These are phyloP conservation scores for Jimgerdemannia lactiflua DNA, from an alignment of 192 early-diverging fungal species.

Conservation along the genomic window DNA sequence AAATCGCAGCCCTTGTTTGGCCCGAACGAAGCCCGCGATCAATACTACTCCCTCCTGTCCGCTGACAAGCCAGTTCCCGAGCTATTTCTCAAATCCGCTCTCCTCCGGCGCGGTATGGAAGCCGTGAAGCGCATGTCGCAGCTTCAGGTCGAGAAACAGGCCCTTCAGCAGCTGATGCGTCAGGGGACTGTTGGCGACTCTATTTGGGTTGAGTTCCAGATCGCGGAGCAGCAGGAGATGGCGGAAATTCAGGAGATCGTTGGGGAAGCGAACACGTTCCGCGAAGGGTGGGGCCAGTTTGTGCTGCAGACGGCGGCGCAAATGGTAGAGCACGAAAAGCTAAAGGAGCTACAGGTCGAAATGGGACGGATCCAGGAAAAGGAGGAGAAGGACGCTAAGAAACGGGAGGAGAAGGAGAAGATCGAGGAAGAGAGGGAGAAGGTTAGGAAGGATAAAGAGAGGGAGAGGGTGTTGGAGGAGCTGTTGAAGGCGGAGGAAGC, in stretches of 20 bases:
- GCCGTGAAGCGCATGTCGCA: slow-evolving; percentile 71
- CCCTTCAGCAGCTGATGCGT: slow-evolving; percentile 70
- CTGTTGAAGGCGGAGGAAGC: slow-evolving; percentile 35
- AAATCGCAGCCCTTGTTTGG: slow-evolving; percentile 71
- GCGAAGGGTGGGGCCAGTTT: slow-evolving; percentile 76
- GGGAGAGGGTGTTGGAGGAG: slow-evolving; percentile 41
- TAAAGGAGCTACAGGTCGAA: slow-evolving; percentile 45
- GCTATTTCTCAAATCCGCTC: slow-evolving; percentile 63
- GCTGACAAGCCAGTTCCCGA: slow-evolving; percentile 55
- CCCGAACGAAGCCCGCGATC: slow-evolving; percentile 52
- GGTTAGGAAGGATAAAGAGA: slow-evolving; percentile 34
- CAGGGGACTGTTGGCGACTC: slow-evolving; percentile 82
- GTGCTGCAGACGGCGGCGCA: slow-evolving; percentile 83
- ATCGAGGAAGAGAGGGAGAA: slow-evolving; percentile 38
- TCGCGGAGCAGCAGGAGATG: slow-evolving; percentile 79
- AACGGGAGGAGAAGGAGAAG: slow-evolving; percentile 45
- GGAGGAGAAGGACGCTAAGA: slow-evolving; percentile 41
- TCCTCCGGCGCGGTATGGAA: slow-evolving; percentile 80
- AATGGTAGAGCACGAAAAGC: slow-evolving; percentile 64
- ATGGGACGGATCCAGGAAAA: slow-evolving; percentile 46
- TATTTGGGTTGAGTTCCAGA: slow-evolving; percentile 67
- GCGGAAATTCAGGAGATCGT: slow-evolving; percentile 77
- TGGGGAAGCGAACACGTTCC: slow-evolving; percentile 77
- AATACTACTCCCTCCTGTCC: slow-evolving; percentile 62
- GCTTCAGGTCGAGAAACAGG: slow-evolving; percentile 77